Percentiles rank a stretch among this genome's conserved stretches.
These are phyloP conservation scores for Nicotiana otophora DNA, from an alignment of 257 asterid genomes.

Conservation along the genomic window DNA sequence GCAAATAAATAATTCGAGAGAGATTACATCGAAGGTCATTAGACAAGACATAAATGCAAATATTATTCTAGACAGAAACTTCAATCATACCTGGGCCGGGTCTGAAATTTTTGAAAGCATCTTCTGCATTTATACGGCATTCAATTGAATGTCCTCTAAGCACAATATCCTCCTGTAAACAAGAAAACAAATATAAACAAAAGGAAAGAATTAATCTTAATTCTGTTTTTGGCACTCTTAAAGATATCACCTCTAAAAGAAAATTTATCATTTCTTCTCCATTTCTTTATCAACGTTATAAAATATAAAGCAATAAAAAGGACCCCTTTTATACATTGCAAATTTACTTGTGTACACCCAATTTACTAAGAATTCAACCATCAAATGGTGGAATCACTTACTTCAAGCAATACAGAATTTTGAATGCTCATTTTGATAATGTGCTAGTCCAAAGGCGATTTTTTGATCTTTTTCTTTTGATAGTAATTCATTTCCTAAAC, in stretches of 20 bases:
- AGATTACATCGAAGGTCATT: background rate
- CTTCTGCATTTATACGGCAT: conserved; percentile 99
- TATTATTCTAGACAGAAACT: background rate
- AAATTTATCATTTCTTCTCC: background rate
- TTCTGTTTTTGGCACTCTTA: background rate
- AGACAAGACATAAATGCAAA: background rate
- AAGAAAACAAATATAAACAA: conserved; percentile 9
- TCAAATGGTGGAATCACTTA: background rate
- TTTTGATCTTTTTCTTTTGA: background rate
- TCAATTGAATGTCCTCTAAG: conserved; percentile 94
- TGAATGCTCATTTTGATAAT: background rate
- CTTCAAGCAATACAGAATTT: background rate
- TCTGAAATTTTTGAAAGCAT: conserved; percentile 97
- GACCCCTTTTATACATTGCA: background rate
- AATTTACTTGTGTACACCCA: background rate
- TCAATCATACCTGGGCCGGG: conserved; percentile 86
- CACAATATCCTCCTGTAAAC: conserved; percentile 74
- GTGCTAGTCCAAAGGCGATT: background rate
- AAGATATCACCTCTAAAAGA: background rate
- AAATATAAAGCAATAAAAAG: background rate
- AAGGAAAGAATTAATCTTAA: background rate
- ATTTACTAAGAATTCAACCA: background rate
- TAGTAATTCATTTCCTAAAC: background rate
- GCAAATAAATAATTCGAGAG: background rate
- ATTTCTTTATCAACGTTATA: background rate